Base-by-base conservation (phyloP, 2,329 filamentous ascomycete genomes). In the Stagonosporopsis cucurbitacearum region DNA sequence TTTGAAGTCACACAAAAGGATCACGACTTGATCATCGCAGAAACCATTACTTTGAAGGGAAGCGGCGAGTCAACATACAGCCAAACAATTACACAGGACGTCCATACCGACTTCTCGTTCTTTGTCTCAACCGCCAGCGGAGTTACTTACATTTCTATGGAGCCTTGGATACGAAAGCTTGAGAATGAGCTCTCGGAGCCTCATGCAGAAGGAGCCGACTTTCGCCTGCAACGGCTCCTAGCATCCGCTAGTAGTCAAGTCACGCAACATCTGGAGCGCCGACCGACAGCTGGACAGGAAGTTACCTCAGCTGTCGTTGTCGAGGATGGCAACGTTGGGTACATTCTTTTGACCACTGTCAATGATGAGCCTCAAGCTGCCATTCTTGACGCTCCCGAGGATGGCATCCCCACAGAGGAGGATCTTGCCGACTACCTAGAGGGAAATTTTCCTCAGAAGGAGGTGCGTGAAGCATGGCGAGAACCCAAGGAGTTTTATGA, bases 391-490 rank as follows among this genome's bases (percentile, higher is more conserved):
- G 74, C 79, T 7, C 79, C 82, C 7, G 75, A 75, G 54, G 50
- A 70, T 7, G 67, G 65, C 6, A 35, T 73, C 20, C 62, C 65
- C 2, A 66, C 65, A 13, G 63, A 69, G 9, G 65, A 72, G 32
- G 66, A 73, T 12, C 52, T 73, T 39, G 63, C 64, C 20, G 55
- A 66, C 13, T 69, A 65, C 39, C 58, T 72, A 60, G 56, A 56
- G 17, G 45, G 60, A 15, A 44, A 50, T 15, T 56, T 56, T 19
- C 60, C 66, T n/a, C 54, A 53, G 19, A 53, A 62, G 30, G 84
- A 86, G 65, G 84, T 85, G n/a, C 85, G 89, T 36, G 87, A 86
- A 37, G 79, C 85, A 1, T 91, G 88, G 76, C 84, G 87, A 64
- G 82, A 86, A 6, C 82, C 87, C 17, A 81, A 85, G 53, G 79